Evolutionary conservation across 2,329 filamentous ascomycete genomes (phyloP), one percentile per base, ranked within the genome.

Genomic region (Arthroderma sp.): DNA sequence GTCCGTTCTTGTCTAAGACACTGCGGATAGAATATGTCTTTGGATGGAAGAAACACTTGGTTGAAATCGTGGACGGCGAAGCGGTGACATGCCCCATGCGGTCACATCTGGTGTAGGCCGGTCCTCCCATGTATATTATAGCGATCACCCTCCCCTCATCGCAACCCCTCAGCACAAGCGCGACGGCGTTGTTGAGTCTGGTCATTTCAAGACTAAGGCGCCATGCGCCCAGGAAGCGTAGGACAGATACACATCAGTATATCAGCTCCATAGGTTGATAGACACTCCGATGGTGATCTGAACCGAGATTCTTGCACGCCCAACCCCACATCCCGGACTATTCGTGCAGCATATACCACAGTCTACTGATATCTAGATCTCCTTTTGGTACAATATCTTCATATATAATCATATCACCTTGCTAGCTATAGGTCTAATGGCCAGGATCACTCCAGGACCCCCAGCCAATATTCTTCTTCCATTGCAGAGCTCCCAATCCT

Each of bases 21-120:
- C 58, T 76, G 60, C 70, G 65, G 60, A 66, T 75, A 47, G 70
- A 71, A 68, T 76, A 76, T 60, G 65, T 47, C n/a, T 76, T 73
- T 63, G 66, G 66, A 43, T 68, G 69, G 1, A 66, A 63, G 43
- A 67, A 70, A 28, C 73, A 75, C 61, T 66, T 67, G 19, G 67
- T 70, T 43, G 71, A 74, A 58, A 68, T 67, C 13, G 61, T 59
- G 21, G 72, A 73, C 54, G 64, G 64, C 13, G 71, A 74, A 58
- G 67, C 65, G 35, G 54, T 74, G 44, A 59, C 64, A 5, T 72
- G 71, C 58, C 73, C 73, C 8, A 70, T 72, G 67, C 69, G 71
- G 37, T 61, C 66, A 25, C 72, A 76, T 61, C 54, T 70, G 31
- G 51, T 2, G 35, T 54, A 54, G 23, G 19, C 11, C 11, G 17